Evolutionary conservation across 2,329 filamentous ascomycete species (phyloP).

Genomic region (Cladorrhinum sp.): DNA sequence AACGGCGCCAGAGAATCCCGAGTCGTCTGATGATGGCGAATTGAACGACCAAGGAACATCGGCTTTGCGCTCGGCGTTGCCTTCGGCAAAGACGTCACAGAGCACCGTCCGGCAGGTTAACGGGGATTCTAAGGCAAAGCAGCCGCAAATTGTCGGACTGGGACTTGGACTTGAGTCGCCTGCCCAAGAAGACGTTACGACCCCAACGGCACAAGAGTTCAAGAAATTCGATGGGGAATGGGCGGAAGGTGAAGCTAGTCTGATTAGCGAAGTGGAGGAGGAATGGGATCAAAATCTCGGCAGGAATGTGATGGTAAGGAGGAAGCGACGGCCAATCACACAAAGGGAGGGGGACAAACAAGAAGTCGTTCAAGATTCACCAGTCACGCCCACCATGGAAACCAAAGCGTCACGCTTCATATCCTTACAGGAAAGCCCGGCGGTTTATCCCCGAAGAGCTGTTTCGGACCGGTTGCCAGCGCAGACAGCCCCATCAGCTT

Average conservation of each 20-base stretch:
- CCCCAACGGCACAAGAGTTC: constrained; percentile 47
- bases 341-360: constrained; percentile 28
- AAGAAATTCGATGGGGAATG: constrained; percentile 59
- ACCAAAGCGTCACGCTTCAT: constrained; percentile 48
- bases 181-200: constrained; percentile 39
- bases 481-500: constrained; percentile 34
- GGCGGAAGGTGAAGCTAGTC: constrained; percentile 34
- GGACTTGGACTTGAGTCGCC: constrained; percentile 45
- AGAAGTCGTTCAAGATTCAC: constrained; percentile 47
- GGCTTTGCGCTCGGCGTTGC: constrained; percentile 39
- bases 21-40: constrained; percentile 56
- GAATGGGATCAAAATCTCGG: constrained; percentile 55
- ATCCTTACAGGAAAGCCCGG: constrained; percentile 42
- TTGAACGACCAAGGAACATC: constrained; percentile 50
- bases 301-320: constrained; percentile 50
- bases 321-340: constrained; percentile 40
- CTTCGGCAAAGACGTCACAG: constrained; percentile 43
- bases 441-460: constrained; percentile 37
- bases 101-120: constrained; percentile 41
- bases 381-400: constrained; percentile 50
- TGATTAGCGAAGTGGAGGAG: constrained; percentile 46
- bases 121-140: constrained; percentile 27
- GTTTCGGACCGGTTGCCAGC: constrained; percentile 28
- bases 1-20: constrained; percentile 65
- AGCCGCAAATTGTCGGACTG: constrained; percentile 34